Conservation (phyloP, 768 basidiomycete species). For the Trametes elegans region DNA sequence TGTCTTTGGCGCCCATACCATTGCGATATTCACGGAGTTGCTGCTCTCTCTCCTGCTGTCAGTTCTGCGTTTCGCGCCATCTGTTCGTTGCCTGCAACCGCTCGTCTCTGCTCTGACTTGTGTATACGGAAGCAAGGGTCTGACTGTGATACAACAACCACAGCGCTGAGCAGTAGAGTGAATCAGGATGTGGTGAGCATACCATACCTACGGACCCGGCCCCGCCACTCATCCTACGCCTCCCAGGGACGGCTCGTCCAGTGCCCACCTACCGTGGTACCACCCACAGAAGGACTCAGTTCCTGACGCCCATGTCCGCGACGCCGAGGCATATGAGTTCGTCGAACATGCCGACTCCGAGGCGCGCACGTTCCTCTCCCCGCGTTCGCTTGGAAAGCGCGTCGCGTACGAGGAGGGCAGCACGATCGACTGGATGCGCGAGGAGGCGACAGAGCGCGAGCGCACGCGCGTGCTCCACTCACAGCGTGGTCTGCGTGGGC, state of each 20-base stretch:
- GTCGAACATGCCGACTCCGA: conserved; percentile 15
- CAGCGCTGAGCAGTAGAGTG: too few relatives aligned
- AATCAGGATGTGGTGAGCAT: neutral
- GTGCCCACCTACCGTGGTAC: conserved; percentile 13
- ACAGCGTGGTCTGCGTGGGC: conserved; percentile 54
- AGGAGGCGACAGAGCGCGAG: conserved; percentile 61
- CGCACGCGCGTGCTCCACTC: conserved; percentile 47
- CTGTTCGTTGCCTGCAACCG: too few relatives aligned
- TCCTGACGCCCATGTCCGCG: conserved; percentile 7
- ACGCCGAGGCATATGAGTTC: conserved; percentile 26
- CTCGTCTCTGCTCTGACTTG: too few relatives aligned
- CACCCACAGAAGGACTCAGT: neutral
- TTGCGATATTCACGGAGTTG: too few relatives aligned
- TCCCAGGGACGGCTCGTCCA: conserved; percentile 8
- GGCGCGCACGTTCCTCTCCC: neutral
- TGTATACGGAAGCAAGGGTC: too few relatives aligned
- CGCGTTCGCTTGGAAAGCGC: conserved; percentile 3
- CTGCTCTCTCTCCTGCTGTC: too few relatives aligned
- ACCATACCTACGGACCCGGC: neutral
- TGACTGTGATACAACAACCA: too few relatives aligned
- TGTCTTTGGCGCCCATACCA: too few relatives aligned
- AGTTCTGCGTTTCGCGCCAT: too few relatives aligned
- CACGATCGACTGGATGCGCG: conserved; percentile 69
- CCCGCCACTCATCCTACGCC: neutral
- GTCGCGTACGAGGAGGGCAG: conserved; percentile 51